Conservation (phyloP, 2,329 filamentous ascomycete genomes). For the Trichoderma sp. region DNA sequence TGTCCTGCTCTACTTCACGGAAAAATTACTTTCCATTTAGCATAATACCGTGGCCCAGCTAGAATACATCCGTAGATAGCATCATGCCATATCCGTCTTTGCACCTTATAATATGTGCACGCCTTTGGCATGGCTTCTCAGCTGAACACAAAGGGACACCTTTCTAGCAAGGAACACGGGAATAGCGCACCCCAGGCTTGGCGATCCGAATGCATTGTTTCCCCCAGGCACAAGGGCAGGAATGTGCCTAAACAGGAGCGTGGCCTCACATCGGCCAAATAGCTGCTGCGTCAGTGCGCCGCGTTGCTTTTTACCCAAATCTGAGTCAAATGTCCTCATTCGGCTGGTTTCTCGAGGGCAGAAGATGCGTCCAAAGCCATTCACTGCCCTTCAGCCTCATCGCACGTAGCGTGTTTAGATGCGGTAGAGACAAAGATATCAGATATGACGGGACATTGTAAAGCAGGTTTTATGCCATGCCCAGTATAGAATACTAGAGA, state of each 20-base stretch:
- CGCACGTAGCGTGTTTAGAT: background rate
- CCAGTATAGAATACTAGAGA: background rate
- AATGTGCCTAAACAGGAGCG: background rate
- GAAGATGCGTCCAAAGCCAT: background rate
- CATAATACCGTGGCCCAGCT: background rate
- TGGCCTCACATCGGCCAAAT: conserved; percentile 3
- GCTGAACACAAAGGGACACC: background rate
- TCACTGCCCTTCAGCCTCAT: background rate
- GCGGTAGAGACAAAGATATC: background rate
- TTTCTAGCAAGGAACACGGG: background rate
- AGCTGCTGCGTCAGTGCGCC: background rate
- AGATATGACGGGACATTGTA: background rate
- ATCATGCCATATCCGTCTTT: background rate
- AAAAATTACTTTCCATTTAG: background rate
- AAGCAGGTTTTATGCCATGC: background rate
- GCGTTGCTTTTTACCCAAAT: background rate
- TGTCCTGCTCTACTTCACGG: background rate
- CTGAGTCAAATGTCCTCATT: background rate
- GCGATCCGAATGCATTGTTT: conserved; percentile 5
- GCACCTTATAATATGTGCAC: background rate
- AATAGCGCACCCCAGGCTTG: background rate
- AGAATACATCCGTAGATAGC: background rate
- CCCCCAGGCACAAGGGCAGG: background rate
- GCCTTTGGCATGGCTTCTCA: background rate
- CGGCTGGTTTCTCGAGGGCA: background rate